Evolutionary conservation across 2,329 filamentous ascomycete species (phyloP), one percentile per base, ranked within the genome.

Genomic region (Cladosporium sp.): DNA sequence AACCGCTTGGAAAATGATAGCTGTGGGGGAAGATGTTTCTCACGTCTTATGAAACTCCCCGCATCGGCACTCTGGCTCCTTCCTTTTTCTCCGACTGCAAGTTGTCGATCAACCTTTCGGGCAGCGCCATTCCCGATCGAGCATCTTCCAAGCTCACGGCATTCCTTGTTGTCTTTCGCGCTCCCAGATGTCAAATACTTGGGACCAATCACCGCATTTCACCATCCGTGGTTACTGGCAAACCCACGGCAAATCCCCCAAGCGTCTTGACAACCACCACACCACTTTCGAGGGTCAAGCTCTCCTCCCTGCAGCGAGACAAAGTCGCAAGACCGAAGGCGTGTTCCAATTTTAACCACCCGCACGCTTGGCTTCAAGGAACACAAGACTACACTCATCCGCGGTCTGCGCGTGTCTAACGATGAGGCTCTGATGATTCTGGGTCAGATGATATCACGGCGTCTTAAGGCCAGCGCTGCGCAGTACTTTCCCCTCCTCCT

Each of bases 151-250:
- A 63, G 47, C 15, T 51, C 60, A 63, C 41, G 60, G 60, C 60
- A 44, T 63, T 55, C 34, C 60, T 63, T 63, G 60, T 54, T 47
- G 41, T 34, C 28, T 34, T 15, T 30, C 24, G 44, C 54, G 60
- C 60, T 55, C n/a, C 34, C 49, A 34, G 11, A 54, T 63, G 47
- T 63, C 60, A 63, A 55, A 63, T 63, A 63, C 47, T 34, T 26
- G 30, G 1, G 24, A 30, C 60, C 49, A 63, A 63, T 63, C 32
- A 34, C 34, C 60, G 12, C 21, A 5, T 38, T 41, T 36, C 34
- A 24, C 15, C 60, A 36, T 34, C 60, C 60, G 49, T 63, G 60
- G 60, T 63, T 55, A 51, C 18, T 34, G 38, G 49, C 8, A 41
- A 63, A 63, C 32, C 49, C 49, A 54, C 49, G 24, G n/a, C 34